Conservation (phyloP, 2,329 filamentous ascomycete genomes). For the Aspergillus unguis region DNA sequence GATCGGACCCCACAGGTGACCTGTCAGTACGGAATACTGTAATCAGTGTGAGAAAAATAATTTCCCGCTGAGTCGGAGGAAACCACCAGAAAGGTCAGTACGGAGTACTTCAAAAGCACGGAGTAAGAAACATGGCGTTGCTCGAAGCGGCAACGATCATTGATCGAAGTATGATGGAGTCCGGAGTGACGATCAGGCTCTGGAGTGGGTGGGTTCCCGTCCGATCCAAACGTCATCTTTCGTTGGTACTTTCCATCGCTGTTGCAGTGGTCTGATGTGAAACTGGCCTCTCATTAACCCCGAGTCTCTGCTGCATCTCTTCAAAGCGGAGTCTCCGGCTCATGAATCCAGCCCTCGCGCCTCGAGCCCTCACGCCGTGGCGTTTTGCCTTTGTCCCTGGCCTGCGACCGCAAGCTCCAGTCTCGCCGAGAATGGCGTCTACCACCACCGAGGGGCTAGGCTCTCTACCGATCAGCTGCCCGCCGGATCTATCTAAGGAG, state of each 20-base stretch:
- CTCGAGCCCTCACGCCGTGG: not conserved
- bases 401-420: slow-evolving; percentile 11
- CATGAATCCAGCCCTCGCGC: slow-evolving; percentile 7
- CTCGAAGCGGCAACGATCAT: not conserved
- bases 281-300: not conserved
- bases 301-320: not conserved
- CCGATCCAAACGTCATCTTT: not conserved
- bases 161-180: not conserved
- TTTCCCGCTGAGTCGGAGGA: too few species aligned
- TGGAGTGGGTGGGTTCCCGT: not conserved
- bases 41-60: too few species aligned
- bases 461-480: slow-evolving; percentile 42
- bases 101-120: not conserved
- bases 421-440: slow-evolving; percentile 41
- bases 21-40: not conserved
- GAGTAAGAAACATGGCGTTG: not conserved
- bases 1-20: slow-evolving; percentile 5
- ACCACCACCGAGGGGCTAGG: slow-evolving; percentile 34
- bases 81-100: too few species aligned
- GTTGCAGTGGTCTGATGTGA: not conserved
- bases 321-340: slow-evolving; percentile 8
- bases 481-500: slow-evolving; percentile 42
- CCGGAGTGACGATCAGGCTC: not conserved
- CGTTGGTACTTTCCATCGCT: not conserved
- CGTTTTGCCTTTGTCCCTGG: not conserved